Conservation (phyloP, 2,329 filamentous ascomycete genomes). For the Ophiostoma piceae region DNA sequence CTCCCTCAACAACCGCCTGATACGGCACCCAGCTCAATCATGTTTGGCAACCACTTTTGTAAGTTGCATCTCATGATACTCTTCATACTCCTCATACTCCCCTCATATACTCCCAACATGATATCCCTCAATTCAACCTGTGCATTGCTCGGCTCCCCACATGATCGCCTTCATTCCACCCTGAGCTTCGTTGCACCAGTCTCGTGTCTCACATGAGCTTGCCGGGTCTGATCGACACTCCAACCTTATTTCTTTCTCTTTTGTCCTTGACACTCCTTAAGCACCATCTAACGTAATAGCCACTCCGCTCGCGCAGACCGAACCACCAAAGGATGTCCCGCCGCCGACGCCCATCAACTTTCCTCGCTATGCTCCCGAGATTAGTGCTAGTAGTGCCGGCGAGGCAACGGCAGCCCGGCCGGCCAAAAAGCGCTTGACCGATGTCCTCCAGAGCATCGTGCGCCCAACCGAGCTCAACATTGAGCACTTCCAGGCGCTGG, state of each 20-base stretch:
- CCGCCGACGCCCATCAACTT: slow-evolving; percentile 51
- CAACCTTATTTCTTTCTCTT: not conserved
- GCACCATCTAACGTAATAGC: not conserved
- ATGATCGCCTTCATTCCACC: not conserved
- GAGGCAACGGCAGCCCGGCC: not conserved
- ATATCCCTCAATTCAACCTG: not conserved
- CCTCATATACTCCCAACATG: not conserved
- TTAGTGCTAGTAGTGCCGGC: slow-evolving; percentile 22
- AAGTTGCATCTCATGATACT: not conserved
- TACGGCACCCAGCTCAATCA: not conserved
- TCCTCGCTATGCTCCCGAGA: slow-evolving; percentile 40
- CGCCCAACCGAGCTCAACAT: slow-evolving; percentile 47
- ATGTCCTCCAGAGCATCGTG: slow-evolving; percentile 49
- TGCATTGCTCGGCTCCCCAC: not conserved
- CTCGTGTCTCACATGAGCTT: not conserved
- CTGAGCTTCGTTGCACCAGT: not conserved
- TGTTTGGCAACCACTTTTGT: not conserved
- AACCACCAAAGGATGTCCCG: slow-evolving; percentile 48
- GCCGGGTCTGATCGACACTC: not conserved
- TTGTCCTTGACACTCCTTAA: not conserved
- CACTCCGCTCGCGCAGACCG: slow-evolving; percentile 23
- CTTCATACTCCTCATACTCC: too few species aligned
- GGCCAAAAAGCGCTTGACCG: slow-evolving; percentile 39
- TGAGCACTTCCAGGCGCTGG: slow-evolving; percentile 52
- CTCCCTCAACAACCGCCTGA: too few species aligned